A percentile compares a stretch with the other conserved stretches of the same genome.
Conservation (phyloP, 2,329 filamentous ascomycete genomes). For the Venturia oleaginea region DNA sequence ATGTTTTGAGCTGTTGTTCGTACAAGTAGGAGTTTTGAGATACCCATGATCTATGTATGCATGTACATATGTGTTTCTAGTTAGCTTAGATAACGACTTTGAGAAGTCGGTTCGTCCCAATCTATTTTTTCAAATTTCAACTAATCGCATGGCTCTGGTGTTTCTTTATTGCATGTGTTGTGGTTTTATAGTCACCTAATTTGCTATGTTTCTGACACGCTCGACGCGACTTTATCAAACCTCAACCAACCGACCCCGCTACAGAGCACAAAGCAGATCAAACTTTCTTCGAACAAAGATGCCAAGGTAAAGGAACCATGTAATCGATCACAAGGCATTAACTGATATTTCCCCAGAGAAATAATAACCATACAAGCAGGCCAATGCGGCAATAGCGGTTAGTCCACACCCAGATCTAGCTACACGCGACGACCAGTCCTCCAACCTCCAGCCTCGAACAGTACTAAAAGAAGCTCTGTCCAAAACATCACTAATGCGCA, state of each 20-base stretch:
- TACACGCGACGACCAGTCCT: slow-evolving; percentile 15
- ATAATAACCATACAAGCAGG: slow-evolving; percentile 99
- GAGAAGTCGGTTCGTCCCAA: background rate
- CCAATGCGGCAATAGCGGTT: slow-evolving; percentile 98
- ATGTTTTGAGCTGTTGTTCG: background rate
- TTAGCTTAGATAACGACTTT: background rate
- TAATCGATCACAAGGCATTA: background rate
- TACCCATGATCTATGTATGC: background rate
- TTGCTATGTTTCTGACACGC: background rate
- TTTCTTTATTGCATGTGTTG: background rate
- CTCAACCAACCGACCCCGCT: background rate
- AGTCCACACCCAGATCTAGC: slow-evolving; percentile 35
- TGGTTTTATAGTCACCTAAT: background rate
- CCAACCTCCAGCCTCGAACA: slow-evolving; percentile 9
- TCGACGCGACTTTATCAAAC: background rate
- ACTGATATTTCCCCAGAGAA: slow-evolving; percentile 52
- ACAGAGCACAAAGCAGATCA: background rate
- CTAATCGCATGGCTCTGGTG: background rate
- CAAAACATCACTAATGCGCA: background rate
- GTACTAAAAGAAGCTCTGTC: background rate
- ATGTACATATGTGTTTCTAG: background rate
- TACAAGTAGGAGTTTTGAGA: slow-evolving; percentile 2
- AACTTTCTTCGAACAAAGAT: slow-evolving; percentile 5
- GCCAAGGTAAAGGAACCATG: slow-evolving; percentile 11
- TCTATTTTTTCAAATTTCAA: background rate